A percentile compares a stretch with the other conserved stretches of the same genome.
phyloP scores from a whole-genome alignment of 176 grass and related monocot genomes.

The Calamus simplicifolius region DNA sequence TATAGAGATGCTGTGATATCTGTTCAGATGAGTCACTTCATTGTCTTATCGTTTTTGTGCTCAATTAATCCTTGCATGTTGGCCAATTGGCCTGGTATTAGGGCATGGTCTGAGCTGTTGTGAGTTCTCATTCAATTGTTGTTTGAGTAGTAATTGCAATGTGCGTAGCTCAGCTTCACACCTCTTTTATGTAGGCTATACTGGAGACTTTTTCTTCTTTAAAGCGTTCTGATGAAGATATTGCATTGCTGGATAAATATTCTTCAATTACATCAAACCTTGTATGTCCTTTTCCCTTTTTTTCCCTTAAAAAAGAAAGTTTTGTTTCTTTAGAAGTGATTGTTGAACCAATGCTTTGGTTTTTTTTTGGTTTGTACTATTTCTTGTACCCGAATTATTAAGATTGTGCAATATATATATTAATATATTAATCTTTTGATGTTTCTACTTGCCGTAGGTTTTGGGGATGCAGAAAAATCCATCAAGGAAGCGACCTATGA shows the following conservation, averaged over 20 bases:
- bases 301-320: neutral
- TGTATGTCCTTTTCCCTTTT: slow-evolving; percentile 32
- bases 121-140: neutral
- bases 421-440: too few species aligned
- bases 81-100: too few species aligned
- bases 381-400: too few species aligned
- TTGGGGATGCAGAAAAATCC: slow-evolving; percentile 42
- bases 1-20: too few species aligned
- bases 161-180: neutral
- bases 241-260: slow-evolving; percentile 72
- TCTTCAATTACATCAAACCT: slow-evolving; percentile 77
- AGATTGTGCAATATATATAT: too few species aligned
- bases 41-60: too few species aligned
- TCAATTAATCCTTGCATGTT: too few species aligned
- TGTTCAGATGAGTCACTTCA: too few species aligned
- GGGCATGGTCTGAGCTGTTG: neutral
- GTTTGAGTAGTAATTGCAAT: neutral
- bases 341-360: too few species aligned
- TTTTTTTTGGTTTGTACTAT: too few species aligned
- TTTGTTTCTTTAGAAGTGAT: neutral
- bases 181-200: slow-evolving; percentile 61
- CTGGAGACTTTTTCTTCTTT: slow-evolving; percentile 63
- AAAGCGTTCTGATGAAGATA: slow-evolving; percentile 76
- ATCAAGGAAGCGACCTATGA: slow-evolving; percentile 54
- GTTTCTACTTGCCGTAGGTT: slow-evolving; percentile 22